Conservation (phyloP, 2,329 filamentous ascomycete species). For the Emmonsiellopsis sp. region DNA sequence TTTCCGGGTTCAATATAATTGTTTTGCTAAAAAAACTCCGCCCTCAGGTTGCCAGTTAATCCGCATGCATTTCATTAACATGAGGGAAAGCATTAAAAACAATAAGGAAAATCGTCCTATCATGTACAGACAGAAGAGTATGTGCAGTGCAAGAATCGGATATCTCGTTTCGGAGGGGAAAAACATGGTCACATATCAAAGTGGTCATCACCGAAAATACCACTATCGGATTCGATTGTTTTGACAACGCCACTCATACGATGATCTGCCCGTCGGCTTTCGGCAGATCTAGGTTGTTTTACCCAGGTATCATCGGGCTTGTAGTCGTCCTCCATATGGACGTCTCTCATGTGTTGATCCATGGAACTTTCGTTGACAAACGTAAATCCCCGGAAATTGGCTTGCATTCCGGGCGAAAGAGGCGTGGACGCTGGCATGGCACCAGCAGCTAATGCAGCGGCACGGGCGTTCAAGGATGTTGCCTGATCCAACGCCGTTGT, state of each 20-base stretch:
- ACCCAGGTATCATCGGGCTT: constrained; percentile 17
- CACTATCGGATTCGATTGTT: constrained; percentile 29
- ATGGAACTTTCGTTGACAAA: constrained; percentile 97
- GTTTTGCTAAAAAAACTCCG: neutral
- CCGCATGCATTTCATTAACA: neutral
- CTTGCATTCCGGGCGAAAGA: constrained; percentile 88
- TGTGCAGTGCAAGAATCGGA: neutral
- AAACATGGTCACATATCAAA: constrained; percentile 33
- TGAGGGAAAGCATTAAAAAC: neutral
- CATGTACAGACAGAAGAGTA: constrained; percentile 6
- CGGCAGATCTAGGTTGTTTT: neutral
- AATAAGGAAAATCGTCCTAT: constrained; percentile 1
- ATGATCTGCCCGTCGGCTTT: constrained; percentile 19
- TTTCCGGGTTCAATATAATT: neutral
- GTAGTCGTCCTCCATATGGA: constrained; percentile 34
- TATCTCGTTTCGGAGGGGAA: neutral
- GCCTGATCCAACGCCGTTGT: constrained; percentile 86
- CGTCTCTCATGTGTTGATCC: constrained; percentile 56
- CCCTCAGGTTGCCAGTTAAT: neutral
- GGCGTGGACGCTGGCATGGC: constrained; percentile 80
- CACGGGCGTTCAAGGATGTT: constrained; percentile 81
- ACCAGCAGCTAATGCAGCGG: constrained; percentile 74
- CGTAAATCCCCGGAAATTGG: constrained; percentile 96
- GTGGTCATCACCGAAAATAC: constrained; percentile 37
- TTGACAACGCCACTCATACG: constrained; percentile 38